phyloP scores from a whole-genome alignment of 768 basidiomycete species.

The Coprinellus aureogranulatus region DNA sequence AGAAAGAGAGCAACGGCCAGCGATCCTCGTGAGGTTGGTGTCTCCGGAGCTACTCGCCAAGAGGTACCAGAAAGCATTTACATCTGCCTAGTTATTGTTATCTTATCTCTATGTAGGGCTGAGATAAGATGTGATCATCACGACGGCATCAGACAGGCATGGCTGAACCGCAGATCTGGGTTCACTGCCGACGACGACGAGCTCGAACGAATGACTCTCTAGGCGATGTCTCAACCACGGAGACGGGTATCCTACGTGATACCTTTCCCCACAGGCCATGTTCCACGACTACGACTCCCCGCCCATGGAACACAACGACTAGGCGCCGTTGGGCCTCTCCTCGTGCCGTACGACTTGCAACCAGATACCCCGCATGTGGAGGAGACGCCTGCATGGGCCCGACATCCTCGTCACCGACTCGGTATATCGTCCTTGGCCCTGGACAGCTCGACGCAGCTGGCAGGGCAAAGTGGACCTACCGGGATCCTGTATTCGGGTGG shows the following conservation, averaged over 20 bases:
- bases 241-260: conserved; percentile 87
- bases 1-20: too few species aligned
- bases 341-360: conserved; percentile 40
- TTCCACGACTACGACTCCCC: conserved; percentile 71
- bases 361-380: conserved; percentile 20
- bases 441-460: conserved; percentile 75
- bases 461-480: conserved; percentile 64
- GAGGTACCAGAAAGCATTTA: too few species aligned
- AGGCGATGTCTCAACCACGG: conserved; percentile 40
- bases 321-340: conserved; percentile 67
- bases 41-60: too few species aligned
- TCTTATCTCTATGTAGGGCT: too few species aligned
- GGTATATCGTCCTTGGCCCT: conserved; percentile 86
- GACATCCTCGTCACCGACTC: conserved; percentile 80
- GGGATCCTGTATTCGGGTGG: conserved; percentile 91
- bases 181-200: background rate
- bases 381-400: conserved; percentile 22
- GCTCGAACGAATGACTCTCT: background rate
- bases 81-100: too few species aligned
- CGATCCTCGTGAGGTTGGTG: too few species aligned
- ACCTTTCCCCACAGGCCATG: conserved; percentile 61
- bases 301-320: conserved; percentile 58
- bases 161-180: background rate
- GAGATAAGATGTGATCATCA: conserved; percentile 1
- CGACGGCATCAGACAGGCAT: background rate